Base-by-base conservation (phyloP, 2,329 filamentous ascomycete genomes). In the Pseudopyrenochaeta lycopersici region DNA sequence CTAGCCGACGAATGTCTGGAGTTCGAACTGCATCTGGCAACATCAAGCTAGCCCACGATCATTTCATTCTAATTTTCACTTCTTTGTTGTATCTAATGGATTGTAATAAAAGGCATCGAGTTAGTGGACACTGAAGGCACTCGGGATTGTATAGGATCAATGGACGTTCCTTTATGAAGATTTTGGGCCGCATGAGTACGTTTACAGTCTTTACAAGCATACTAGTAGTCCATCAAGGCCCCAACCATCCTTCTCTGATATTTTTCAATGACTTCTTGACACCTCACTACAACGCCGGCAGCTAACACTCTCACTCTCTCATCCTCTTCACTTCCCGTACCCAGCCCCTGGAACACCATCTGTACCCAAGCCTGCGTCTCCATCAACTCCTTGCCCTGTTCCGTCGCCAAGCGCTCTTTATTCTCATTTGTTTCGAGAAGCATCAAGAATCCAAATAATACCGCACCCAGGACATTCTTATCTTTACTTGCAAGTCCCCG, bases 321-420 rank as follows among this genome's bases (percentile, higher is more conserved):
- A 72, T 95, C 91, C 71, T 97, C 89, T 39, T 82, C 80, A 73
- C 54, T 56, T 71, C 74, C 43, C 80, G 80, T 54, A 52, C 60
- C 56, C 45, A 76, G 49, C 31, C 69, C 66, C 47, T 89, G 85
- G 75, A 97, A 96, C 1, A 97, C 84, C 49, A 82, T 81, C 38
- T 87, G 84, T 1, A 91, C 90, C 95, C 95, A 99, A 68, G 92
- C 90, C 66, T 91, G 86, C 54, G 91, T 90, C 81, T 98, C 94
- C 46, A 96, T 82, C 18, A 98, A 79, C 73, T 94, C 88, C 50
- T 87, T 85, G 0, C 90, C 88, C 64, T 92, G 86, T 52, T 88
- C 85, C 54, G 88, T 86, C 43, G 91, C 94, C 2, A 99, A 74
- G 1, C 86, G 81, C 63, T 87, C 81, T 77, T 89, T 85, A 55